phyloP scores from a whole-genome alignment of 331 rosid genomes.

The Dryas integrifolia region DNA sequence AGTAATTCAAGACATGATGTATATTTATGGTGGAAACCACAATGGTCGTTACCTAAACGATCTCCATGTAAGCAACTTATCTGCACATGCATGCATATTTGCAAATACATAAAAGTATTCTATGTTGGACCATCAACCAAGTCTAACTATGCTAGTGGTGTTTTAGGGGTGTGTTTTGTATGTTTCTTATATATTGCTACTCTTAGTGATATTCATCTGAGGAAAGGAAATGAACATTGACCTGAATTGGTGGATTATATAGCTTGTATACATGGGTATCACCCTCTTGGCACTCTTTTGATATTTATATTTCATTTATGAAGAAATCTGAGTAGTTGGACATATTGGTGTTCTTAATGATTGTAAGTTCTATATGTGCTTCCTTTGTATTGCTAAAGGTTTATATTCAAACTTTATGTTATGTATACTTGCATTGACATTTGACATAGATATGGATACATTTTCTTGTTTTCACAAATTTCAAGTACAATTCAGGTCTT shows the following conservation, averaged over 20 bases:
- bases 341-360: background rate
- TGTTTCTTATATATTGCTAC: background rate
- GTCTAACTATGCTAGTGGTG: background rate
- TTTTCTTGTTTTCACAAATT: constrained; percentile 18
- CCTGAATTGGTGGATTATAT: background rate
- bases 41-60: constrained; percentile 96
- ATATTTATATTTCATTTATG: background rate
- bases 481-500: constrained; percentile 57
- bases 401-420: background rate
- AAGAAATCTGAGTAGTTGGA: background rate
- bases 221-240: background rate
- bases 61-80: constrained; percentile 64
- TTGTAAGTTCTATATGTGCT: background rate
- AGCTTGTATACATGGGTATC: background rate
- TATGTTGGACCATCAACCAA: background rate
- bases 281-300: background rate
- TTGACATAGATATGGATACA: constrained; percentile 17
- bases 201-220: background rate
- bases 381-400: background rate
- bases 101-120: background rate
- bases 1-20: constrained; percentile 82
- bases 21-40: constrained; percentile 93
- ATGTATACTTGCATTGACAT: constrained; percentile 16
- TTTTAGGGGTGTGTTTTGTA: background rate
- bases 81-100: background rate